Conservation (phyloP, 2,329 filamentous ascomycete species). For the Verticillium nonalfalfae region DNA sequence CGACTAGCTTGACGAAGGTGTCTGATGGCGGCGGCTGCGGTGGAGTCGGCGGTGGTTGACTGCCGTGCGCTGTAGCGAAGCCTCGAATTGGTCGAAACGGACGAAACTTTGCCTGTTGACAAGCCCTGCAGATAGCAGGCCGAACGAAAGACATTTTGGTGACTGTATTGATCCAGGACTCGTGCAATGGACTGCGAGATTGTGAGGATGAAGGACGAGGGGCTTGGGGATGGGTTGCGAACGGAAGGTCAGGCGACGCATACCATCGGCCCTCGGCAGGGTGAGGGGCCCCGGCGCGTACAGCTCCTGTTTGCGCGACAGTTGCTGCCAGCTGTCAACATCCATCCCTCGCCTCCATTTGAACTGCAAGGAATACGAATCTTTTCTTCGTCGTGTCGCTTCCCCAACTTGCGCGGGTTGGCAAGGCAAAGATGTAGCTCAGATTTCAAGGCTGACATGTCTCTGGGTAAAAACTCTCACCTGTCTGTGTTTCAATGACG, state of each 20-base stretch:
- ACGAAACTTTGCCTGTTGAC: slow-evolving; percentile 21
- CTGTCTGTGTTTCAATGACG: no score
- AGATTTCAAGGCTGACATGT: no score
- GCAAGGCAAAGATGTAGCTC: no score
- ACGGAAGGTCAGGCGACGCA: neutral
- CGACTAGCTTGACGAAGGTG: slow-evolving; percentile 59
- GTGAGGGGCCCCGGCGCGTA: neutral
- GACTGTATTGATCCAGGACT: neutral
- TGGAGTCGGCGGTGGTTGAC: slow-evolving; percentile 3
- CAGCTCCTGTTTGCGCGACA: neutral
- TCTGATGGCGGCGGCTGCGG: slow-evolving; percentile 20
- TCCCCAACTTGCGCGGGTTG: no score
- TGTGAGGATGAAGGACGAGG: neutral
- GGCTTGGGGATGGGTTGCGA: neutral
- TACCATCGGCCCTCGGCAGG: neutral
- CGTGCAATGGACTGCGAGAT: neutral
- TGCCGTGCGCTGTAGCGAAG: slow-evolving; percentile 31
- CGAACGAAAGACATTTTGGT: slow-evolving; percentile 27
- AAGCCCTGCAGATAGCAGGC: slow-evolving; percentile 30
- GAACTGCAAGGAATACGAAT: no score
- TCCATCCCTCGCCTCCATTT: no score
- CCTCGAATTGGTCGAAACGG: slow-evolving; percentile 22
- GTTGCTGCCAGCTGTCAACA: no score
- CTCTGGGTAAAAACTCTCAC: no score
- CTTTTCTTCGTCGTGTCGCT: no score